phyloP scores from a whole-genome alignment of 1,139 yeast genomes.

The Diutina rugosa region DNA sequence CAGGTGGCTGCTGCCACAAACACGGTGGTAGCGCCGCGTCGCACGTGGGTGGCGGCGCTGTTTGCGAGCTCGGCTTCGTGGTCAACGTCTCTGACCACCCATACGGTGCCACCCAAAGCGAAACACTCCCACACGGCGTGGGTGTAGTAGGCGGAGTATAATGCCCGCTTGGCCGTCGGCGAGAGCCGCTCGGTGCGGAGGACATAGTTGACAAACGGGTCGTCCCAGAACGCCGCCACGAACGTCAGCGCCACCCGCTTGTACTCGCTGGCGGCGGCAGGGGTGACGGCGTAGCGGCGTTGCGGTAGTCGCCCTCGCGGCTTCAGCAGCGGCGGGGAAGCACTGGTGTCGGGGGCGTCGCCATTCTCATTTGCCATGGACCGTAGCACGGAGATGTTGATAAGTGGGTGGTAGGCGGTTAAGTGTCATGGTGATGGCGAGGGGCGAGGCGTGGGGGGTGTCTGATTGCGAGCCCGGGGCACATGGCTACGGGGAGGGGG shows the following conservation, averaged over 20 bases:
- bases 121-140: conserved; percentile 23
- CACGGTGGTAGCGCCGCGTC: neutral
- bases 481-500: too few relatives aligned
- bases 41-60: neutral
- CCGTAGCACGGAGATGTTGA: neutral
- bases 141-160: conserved; percentile 25
- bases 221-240: conserved; percentile 23
- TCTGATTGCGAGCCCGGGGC: too few relatives aligned
- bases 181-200: conserved; percentile 17
- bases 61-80: neutral
- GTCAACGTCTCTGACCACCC: conserved; percentile 18
- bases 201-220: conserved; percentile 28
- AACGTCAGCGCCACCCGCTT: conserved; percentile 27
- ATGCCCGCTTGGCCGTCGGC: conserved; percentile 14
- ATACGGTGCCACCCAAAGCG: conserved; percentile 18
- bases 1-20: neutral
- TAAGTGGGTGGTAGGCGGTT: too few relatives aligned
- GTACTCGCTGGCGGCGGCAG: conserved; percentile 16
- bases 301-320: neutral
- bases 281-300: neutral
- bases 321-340: neutral
- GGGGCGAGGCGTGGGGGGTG: too few relatives aligned
- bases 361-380: neutral
- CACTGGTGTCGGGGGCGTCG: neutral
- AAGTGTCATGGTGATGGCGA: too few relatives aligned